A percentile compares a stretch with the other conserved stretches of the same genome.
Evolutionary conservation across 2,329 filamentous ascomycete genomes (phyloP).

Genomic region (Spiromastix sp.): DNA sequence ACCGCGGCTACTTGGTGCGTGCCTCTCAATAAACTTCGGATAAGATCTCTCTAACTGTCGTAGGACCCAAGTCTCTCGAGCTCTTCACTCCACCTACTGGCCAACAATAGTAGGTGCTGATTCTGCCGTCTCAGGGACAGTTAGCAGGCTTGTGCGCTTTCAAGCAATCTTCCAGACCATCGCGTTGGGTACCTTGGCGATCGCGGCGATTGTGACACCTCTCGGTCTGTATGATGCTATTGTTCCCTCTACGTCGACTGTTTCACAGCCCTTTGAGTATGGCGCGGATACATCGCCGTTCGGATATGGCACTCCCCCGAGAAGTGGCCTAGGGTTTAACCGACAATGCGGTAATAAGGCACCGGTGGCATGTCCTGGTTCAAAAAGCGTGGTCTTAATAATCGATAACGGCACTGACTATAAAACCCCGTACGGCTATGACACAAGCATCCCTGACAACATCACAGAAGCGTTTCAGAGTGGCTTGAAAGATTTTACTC

Average conservation of each 20-base stretch:
- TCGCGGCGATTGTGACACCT: conserved; percentile 38
- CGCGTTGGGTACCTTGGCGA: conserved; percentile 26
- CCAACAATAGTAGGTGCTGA: conserved; percentile 32
- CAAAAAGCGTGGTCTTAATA: conserved; percentile 12
- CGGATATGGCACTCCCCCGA: conserved; percentile 28
- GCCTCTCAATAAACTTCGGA: not conserved
- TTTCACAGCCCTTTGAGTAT: conserved; percentile 26
- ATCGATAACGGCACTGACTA: conserved; percentile 15
- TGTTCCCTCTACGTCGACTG: conserved; percentile 11
- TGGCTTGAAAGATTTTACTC: conserved; percentile 18
- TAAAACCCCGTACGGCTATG: conserved; percentile 17
- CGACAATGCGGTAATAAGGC: conserved; percentile 20
- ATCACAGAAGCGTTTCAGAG: conserved; percentile 30
- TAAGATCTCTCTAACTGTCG: not conserved
- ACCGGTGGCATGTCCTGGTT: conserved; percentile 17
- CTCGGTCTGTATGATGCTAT: conserved; percentile 36
- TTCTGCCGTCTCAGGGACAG: conserved; percentile 21
- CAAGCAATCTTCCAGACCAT: conserved; percentile 19
- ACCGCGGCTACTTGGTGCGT: conserved; percentile 14
- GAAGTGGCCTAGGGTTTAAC: conserved; percentile 22
- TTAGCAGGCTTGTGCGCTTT: conserved; percentile 19
- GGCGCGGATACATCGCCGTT: conserved; percentile 28
- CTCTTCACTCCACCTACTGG: conserved; percentile 34
- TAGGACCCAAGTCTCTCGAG: conserved; percentile 27
- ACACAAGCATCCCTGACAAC: conserved; percentile 24